A percentile compares a stretch with the other conserved stretches of the same genome.
These are phyloP conservation scores for Aleurites moluccanus DNA, from an alignment of 441 rosid genomes.

Conservation along the genomic window DNA sequence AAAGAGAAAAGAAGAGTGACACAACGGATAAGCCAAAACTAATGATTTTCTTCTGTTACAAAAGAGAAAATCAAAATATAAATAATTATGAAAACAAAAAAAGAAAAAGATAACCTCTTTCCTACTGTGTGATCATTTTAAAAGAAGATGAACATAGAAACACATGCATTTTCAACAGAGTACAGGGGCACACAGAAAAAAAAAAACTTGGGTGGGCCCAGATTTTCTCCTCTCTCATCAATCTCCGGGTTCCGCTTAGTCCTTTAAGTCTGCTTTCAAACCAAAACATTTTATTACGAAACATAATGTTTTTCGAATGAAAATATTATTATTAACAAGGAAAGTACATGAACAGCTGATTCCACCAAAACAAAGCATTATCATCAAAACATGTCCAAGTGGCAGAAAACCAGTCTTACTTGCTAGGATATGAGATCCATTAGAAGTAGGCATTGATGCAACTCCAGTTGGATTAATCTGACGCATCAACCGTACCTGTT, in stretches of 20 bases:
- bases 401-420: slow-evolving; percentile 47
- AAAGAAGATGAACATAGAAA: background rate
- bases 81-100: background rate
- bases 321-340: background rate
- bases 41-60: background rate
- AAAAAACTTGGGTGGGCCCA: background rate
- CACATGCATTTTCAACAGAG: background rate
- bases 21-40: background rate
- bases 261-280: slow-evolving; percentile 2
- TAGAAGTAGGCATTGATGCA: slow-evolving; percentile 56
- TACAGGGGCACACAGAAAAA: background rate
- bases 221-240: background rate
- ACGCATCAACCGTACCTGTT: slow-evolving; percentile 79
- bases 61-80: background rate
- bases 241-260: background rate
- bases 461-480: slow-evolving; percentile 65
- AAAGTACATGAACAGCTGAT: background rate
- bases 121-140: background rate
- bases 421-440: slow-evolving; percentile 70
- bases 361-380: background rate
- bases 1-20: background rate
- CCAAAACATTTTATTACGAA: background rate
- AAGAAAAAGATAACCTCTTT: background rate
- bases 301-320: background rate
- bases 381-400: background rate